These are phyloP conservation scores for Exophiala viscosa DNA, from an alignment of 2,329 filamentous ascomycete genomes.

Conservation along the genomic window DNA sequence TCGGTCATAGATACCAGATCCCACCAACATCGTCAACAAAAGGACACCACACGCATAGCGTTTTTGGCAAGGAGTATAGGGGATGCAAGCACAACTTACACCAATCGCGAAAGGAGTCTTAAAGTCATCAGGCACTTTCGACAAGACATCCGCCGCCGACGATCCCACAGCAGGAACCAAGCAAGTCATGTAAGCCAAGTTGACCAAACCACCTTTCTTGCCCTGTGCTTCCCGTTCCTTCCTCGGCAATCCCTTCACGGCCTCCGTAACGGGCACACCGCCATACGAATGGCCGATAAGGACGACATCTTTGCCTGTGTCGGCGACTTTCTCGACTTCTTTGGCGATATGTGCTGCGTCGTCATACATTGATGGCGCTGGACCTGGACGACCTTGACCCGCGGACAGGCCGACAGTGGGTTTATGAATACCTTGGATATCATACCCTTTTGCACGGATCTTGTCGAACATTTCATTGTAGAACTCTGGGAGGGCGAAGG, in stretches of 20 bases:
- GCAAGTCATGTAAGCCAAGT: constrained; percentile 34
- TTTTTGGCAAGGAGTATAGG: background rate
- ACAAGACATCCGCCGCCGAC: constrained; percentile 5
- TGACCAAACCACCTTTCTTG: constrained; percentile 32
- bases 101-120: background rate
- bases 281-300: constrained; percentile 34
- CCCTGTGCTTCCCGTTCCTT: constrained; percentile 27
- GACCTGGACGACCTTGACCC: constrained; percentile 16
- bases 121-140: constrained; percentile 1
- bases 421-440: constrained; percentile 6
- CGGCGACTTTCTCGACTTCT: constrained; percentile 2
- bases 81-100: constrained; percentile 9
- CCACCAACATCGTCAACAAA: too few species aligned
- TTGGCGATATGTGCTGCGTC: constrained; percentile 32
- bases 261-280: constrained; percentile 25
- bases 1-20: too few species aligned
- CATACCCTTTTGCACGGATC: background rate
- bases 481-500: constrained; percentile 1
- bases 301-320: constrained; percentile 29
- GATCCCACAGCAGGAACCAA: constrained; percentile 34
- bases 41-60: too few species aligned
- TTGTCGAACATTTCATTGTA: constrained; percentile 7
- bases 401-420: constrained; percentile 12
- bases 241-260: constrained; percentile 30
- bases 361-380: constrained; percentile 29